Percentiles rank a stretch among this genome's conserved stretches.
Evolutionary conservation across 2,329 filamentous ascomycete species (phyloP).

Genomic region (Scedosporium minutisporum): DNA sequence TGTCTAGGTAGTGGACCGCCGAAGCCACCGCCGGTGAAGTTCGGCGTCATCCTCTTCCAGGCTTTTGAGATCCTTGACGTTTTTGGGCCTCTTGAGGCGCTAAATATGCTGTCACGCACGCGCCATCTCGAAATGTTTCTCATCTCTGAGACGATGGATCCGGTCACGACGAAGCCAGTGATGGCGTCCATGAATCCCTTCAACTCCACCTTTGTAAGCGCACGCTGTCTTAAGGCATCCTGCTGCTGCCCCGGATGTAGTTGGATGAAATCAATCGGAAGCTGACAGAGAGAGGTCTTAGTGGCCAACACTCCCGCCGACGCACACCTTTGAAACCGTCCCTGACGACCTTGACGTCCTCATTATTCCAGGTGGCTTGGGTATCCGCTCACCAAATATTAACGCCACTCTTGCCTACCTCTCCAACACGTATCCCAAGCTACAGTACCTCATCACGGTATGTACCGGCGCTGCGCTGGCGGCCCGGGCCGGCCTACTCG

Average conservation of each 20-base stretch:
- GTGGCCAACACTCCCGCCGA: conserved; percentile 40
- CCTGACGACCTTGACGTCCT: conserved; percentile 49
- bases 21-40: background rate
- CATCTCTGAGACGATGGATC: conserved; percentile 29
- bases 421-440: conserved; percentile 28
- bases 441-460: conserved; percentile 52
- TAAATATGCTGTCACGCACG: conserved; percentile 28
- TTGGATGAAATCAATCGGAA: too few species aligned
- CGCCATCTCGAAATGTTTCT: conserved; percentile 29
- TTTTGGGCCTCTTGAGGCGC: conserved; percentile 34
- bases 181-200: conserved; percentile 16
- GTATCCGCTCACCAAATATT: conserved; percentile 30
- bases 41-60: conserved; percentile 16
- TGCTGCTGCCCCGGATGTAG: too few species aligned
- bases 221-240: conserved; percentile 21
- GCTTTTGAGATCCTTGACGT: conserved; percentile 35
- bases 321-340: conserved; percentile 28
- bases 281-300: too few species aligned
- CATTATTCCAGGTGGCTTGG: conserved; percentile 55
- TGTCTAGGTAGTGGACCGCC: too few species aligned
- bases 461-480: conserved; percentile 56
- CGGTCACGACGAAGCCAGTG: conserved; percentile 25
- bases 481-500: conserved; percentile 48
- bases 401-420: conserved; percentile 31
- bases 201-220: conserved; percentile 21